A percentile compares a stretch with the other conserved stretches of the same genome.
Conservation (phyloP, 176 grass and related monocot species). For the Oryza brachyantha region DNA sequence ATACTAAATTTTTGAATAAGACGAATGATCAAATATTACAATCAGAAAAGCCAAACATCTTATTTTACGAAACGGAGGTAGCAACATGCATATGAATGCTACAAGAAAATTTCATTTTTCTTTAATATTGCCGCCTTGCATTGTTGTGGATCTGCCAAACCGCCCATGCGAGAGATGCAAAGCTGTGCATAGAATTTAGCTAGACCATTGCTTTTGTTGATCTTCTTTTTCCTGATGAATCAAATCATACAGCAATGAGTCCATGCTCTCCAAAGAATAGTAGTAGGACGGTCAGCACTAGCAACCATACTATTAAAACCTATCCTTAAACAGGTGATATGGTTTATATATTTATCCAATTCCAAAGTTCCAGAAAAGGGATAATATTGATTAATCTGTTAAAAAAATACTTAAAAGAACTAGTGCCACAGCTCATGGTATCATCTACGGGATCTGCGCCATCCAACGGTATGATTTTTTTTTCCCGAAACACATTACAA, state of each 20-base stretch:
- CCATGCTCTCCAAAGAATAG: background rate
- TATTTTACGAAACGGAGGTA: too few species aligned
- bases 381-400: constrained; percentile 20
- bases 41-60: too few species aligned
- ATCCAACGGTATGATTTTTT: too few species aligned
- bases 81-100: background rate
- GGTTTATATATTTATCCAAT: constrained; percentile 30
- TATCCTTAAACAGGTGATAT: constrained; percentile 14
- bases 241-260: background rate
- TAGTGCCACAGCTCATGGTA: background rate
- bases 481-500: too few species aligned
- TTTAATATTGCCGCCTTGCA: background rate
- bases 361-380: background rate
- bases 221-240: background rate
- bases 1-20: too few species aligned
- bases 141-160: background rate
- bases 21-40: too few species aligned
- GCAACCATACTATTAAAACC: constrained; percentile 3
- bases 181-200: background rate
- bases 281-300: background rate
- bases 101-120: background rate
- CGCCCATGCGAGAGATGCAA: background rate
- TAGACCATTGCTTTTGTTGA: background rate
- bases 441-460: background rate
- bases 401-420: background rate